Percentiles rank a stretch among this genome's conserved stretches.
These are phyloP conservation scores for Arthrobotrys musiformis DNA, from an alignment of 2,329 filamentous ascomycete species.

Conservation along the genomic window DNA sequence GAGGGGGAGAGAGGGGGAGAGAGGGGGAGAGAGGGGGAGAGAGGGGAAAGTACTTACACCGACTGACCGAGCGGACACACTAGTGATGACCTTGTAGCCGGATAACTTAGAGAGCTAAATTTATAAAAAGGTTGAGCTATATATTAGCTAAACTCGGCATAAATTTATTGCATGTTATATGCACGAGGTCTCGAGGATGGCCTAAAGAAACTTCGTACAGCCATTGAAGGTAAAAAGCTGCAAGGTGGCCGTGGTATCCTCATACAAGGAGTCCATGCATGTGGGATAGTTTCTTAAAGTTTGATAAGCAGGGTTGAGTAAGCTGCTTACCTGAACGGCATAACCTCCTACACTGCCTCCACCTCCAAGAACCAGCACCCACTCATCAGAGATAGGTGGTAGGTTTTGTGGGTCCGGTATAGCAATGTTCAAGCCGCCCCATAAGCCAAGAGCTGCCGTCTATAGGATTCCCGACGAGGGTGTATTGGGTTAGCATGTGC, in stretches of 20 bases:
- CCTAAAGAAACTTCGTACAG: not conserved
- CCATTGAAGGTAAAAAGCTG: too few species aligned
- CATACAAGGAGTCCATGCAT: not conserved
- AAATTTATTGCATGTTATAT: not conserved
- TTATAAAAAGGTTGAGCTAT: not conserved
- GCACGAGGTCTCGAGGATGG: too few species aligned
- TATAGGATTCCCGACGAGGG: not conserved
- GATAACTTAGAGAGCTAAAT: constrained; percentile 52
- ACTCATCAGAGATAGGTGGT: constrained; percentile 47
- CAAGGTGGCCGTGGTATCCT: too few species aligned
- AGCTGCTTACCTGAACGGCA: constrained; percentile 44
- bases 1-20: too few species aligned
- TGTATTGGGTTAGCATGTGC: constrained; percentile 26
- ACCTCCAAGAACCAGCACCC: constrained; percentile 45
- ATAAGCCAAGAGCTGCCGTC: constrained; percentile 47
- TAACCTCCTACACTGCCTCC: constrained; percentile 48
- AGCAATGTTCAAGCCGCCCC: constrained; percentile 36
- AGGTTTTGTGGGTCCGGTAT: constrained; percentile 42
- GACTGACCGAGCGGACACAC: constrained; percentile 34
- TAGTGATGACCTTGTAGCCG: constrained; percentile 51
- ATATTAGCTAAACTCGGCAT: not conserved
- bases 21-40: not conserved
- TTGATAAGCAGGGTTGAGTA: not conserved
- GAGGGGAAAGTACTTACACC: constrained; percentile 28
- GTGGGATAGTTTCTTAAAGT: not conserved